Base-by-base conservation (phyloP, 345 rosid species). In the Acer negundo region DNA sequence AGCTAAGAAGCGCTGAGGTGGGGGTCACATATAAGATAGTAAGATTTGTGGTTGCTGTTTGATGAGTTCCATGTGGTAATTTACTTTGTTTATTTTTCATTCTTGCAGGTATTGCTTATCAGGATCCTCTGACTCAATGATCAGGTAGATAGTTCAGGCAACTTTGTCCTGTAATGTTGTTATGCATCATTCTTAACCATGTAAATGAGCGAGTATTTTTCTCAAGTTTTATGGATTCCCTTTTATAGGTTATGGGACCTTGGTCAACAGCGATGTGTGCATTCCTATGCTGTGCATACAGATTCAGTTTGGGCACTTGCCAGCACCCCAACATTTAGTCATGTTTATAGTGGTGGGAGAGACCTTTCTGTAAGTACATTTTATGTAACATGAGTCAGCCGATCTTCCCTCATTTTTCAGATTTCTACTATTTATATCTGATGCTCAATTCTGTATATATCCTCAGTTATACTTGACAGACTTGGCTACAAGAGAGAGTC, bases 231-330 rank as follows among this genome's bases (percentile, higher is more conserved):
- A 44, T 70, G 66, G 70, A 80, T 73, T 63, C 58, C 72, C 23
- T 49, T 75, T 77, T 61, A 42, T 83, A 97, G 99, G 85, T 85
- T 97, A 73, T 97, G 99, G 99, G 99, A 97, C 85, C 93, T 97
- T 83, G 98, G 99, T 80, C 98, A 94, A 89, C 99, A 97, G 83
- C 92, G 99, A 67, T 97, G 99, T 76, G 72, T 97, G 82, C 99
- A 97, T 86, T 94, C 99, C 63, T 97, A 97, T 86, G 98, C 99
- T 20, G 99, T 97, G 80, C 99, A 97, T 82, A 97, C 99, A 58
- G 98, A 97, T 88, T 97, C 99, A 84, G 99, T 97, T 67, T 97
- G 99, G 99, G 97, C 99, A 31, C 98, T 97, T 87, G 98, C 99
- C 68, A 91, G 98, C 90, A 87, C 93, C 71, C 89, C 99, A 23